These are phyloP conservation scores for Ruellia speciosa DNA, from an alignment of 305 asterid species.

Conservation along the genomic window DNA sequence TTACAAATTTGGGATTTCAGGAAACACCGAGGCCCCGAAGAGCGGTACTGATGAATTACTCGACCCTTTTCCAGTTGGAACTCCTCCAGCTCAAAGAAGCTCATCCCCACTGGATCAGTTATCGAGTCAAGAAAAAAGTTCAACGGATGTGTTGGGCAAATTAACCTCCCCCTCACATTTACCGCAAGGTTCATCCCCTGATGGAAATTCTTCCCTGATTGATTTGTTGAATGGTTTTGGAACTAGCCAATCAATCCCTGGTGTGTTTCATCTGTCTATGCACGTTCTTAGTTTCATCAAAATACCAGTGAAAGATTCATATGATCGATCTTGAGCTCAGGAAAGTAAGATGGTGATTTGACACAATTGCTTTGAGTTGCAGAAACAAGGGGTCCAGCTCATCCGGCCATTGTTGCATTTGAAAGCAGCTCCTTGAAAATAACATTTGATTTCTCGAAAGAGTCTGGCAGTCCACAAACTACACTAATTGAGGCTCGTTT, in stretches of 20 bases:
- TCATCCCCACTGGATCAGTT: conserved; percentile 40
- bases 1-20: conserved; percentile 32
- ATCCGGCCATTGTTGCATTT: conserved; percentile 72
- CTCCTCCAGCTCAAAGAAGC: conserved; percentile 56
- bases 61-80: conserved; percentile 82
- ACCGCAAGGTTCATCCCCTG: conserved; percentile 29
- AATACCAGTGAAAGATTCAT: too few relatives aligned
- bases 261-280: conserved; percentile 27
- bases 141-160: conserved; percentile 41
- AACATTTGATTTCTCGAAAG: conserved; percentile 76
- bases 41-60: conserved; percentile 62
- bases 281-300: conserved; percentile 8
- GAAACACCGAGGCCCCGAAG: conserved; percentile 43
- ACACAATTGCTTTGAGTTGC: conserved; percentile 29
- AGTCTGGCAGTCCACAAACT: conserved; percentile 62
- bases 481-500: conserved; percentile 71
- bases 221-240: conserved; percentile 73
- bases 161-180: conserved; percentile 46
- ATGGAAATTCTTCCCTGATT: conserved; percentile 59
- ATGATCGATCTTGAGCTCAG: too few relatives aligned
- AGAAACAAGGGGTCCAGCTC: conserved; percentile 54
- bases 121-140: conserved; percentile 38
- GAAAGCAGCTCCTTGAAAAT: conserved; percentile 76
- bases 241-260: conserved; percentile 41
- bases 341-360: conserved; percentile 2